phyloP scores from a whole-genome alignment of 2,329 filamentous ascomycete genomes.

The Cladosporium sp. region DNA sequence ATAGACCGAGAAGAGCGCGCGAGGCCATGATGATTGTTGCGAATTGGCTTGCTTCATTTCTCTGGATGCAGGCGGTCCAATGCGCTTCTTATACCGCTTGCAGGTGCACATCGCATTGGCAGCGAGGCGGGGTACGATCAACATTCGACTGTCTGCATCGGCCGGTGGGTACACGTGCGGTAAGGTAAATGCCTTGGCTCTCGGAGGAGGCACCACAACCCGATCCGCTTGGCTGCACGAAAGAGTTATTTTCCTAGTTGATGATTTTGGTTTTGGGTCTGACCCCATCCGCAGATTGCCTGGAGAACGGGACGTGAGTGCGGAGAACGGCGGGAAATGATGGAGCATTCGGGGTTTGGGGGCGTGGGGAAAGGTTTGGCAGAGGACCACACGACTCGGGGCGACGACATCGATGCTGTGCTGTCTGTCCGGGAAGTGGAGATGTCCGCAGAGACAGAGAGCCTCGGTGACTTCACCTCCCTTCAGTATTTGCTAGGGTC shows the following conservation, averaged over 20 bases:
- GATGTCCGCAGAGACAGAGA: neutral
- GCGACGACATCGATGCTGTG: no score
- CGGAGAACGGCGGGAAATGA: neutral
- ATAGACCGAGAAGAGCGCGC: conserved; percentile 6
- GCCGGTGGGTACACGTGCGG: neutral
- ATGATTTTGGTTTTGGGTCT: no score
- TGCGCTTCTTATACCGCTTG: conserved; percentile 7
- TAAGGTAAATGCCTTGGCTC: conserved; percentile 1
- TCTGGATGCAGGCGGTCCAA: neutral
- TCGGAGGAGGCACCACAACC: conserved; percentile 4
- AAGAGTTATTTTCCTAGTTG: no score
- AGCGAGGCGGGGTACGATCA: conserved; percentile 8
- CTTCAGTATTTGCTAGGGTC: no score
- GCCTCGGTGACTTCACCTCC: conserved; percentile 2
- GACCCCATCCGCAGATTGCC: no score
- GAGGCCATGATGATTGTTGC: conserved; percentile 1
- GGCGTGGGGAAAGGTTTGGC: no score
- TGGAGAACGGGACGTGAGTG: no score
- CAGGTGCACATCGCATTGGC: neutral
- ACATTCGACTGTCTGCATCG: neutral
- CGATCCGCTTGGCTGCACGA: conserved; percentile 6
- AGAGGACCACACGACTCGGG: no score
- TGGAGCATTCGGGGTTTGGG: neutral
- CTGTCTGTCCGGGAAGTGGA: no score
- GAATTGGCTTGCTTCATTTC: neutral